Evolutionary conservation across 2,329 filamentous ascomycete genomes (phyloP).

Genomic region (Arthrobotrys sinensis): DNA sequence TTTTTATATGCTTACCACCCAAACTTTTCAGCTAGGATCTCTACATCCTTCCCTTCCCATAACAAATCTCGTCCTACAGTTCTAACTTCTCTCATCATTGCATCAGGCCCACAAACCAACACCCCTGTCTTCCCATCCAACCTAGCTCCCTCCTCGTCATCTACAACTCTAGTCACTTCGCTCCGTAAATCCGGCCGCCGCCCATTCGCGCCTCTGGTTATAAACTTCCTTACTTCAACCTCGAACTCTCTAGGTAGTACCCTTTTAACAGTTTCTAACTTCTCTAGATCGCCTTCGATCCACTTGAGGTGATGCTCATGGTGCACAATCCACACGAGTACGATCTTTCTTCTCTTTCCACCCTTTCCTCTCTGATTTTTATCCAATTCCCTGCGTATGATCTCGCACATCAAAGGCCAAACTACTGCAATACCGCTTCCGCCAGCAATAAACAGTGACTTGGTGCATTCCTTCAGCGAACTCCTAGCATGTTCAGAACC

Average conservation of each 20-base stretch:
- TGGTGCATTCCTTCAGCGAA: constrained; percentile 71
- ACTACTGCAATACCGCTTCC: constrained; percentile 78
- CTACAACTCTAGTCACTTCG: constrained; percentile 66
- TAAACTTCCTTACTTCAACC: constrained; percentile 72
- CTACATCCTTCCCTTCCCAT: constrained; percentile 70
- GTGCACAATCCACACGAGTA: constrained; percentile 75
- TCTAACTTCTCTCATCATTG: constrained; percentile 74
- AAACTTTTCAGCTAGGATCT: constrained; percentile 77
- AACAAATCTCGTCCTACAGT: constrained; percentile 73
- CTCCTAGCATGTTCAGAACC: constrained; percentile 74
- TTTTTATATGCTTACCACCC: constrained; percentile 72
- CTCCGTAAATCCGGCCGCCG: constrained; percentile 72
- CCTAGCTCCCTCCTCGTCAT: constrained; percentile 26
- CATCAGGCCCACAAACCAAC: constrained; percentile 76
- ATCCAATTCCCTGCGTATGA: constrained; percentile 61
- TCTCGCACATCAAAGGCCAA: constrained; percentile 73
- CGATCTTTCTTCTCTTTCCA: constrained; percentile 67
- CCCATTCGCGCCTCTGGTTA: constrained; percentile 71
- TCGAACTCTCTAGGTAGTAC: constrained; percentile 66
- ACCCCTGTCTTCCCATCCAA: constrained; percentile 70
- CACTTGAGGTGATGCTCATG: constrained; percentile 72
- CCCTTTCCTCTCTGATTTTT: constrained; percentile 62
- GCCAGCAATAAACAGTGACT: constrained; percentile 74
- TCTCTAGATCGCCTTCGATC: constrained; percentile 72
- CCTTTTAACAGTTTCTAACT: constrained; percentile 67